phyloP scores from a whole-genome alignment of 1,284 basidiomycete species.

The Cryptococcus neoformans region DNA sequence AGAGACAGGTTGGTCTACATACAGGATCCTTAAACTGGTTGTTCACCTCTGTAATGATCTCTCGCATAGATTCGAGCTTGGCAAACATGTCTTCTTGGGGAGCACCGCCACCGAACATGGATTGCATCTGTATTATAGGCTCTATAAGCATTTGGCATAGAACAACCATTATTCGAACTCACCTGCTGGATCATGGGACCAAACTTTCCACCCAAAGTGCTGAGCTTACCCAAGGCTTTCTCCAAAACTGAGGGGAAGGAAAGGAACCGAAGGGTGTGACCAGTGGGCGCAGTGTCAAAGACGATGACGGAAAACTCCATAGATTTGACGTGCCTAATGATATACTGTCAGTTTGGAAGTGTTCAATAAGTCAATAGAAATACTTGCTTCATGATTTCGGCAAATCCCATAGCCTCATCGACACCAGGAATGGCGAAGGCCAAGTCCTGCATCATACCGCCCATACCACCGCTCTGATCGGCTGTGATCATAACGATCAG shows the following conservation, averaged over 20 bases:
- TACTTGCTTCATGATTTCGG: conserved; percentile 97
- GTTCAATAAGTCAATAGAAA: not conserved
- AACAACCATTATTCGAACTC: conserved; percentile 13
- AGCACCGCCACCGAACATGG: conserved; percentile 82
- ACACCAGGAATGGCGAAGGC: conserved; percentile 99
- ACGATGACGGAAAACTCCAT: conserved; percentile 99
- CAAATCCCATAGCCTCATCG: conserved; percentile 99
- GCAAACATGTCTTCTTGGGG: conserved; percentile 97
- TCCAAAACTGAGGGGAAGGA: conserved; percentile 97
- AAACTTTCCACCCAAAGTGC: conserved; percentile 83
- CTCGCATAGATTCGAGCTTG: conserved; percentile 95
- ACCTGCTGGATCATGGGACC: conserved; percentile 96
- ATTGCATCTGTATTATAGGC: conserved; percentile 66
- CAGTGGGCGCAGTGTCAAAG: conserved; percentile 98
- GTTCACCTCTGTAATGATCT: conserved; percentile 97
- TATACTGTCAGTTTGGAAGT: not conserved
- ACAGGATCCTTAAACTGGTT: conserved; percentile 99
- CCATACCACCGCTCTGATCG: conserved; percentile 77
- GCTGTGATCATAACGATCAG: conserved; percentile 10
- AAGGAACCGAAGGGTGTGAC: conserved; percentile 95
- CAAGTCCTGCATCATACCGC: conserved; percentile 98
- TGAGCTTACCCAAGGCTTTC: conserved; percentile 94
- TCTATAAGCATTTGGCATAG: not conserved
- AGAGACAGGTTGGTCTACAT: conserved; percentile 39
- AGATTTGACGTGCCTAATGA: conserved; percentile 90